A percentile compares a stretch with the other conserved stretches of the same genome.
These are phyloP conservation scores for Russula sp. DNA, from an alignment of 768 basidiomycete genomes.

Conservation along the genomic window DNA sequence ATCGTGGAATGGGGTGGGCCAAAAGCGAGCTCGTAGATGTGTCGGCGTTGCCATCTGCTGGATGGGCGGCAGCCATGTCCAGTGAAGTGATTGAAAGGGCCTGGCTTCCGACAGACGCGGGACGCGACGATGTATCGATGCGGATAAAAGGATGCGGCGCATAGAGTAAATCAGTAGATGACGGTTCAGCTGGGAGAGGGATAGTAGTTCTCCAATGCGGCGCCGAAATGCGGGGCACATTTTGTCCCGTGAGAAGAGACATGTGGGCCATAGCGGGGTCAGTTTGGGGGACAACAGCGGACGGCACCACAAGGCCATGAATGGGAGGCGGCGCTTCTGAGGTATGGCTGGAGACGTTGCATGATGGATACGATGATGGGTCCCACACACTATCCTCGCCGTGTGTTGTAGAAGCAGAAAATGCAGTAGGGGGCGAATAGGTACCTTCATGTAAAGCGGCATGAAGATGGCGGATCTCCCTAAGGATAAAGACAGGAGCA, in stretches of 20 bases:
- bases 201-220: not conserved
- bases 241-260: not conserved
- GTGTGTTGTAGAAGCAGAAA: not conserved
- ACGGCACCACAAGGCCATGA: not conserved
- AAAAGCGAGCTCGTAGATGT: not conserved
- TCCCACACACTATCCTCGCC: not conserved
- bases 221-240: not conserved
- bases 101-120: not conserved
- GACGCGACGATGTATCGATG: not conserved
- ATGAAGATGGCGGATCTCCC: not conserved
- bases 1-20: not conserved
- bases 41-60: not conserved
- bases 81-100: not conserved
- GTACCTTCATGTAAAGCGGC: not conserved
- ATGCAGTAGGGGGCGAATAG: not conserved
- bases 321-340: not conserved
- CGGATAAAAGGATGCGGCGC: not conserved
- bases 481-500: not conserved
- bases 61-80: not conserved
- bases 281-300: not conserved
- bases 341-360: not conserved
- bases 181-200: not conserved
- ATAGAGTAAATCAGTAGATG: not conserved
- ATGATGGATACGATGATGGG: conserved; percentile 2
- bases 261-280: not conserved